phyloP scores from a whole-genome alignment of 2,329 filamentous ascomycete genomes.

The Pseudogymnoascus sp. region DNA sequence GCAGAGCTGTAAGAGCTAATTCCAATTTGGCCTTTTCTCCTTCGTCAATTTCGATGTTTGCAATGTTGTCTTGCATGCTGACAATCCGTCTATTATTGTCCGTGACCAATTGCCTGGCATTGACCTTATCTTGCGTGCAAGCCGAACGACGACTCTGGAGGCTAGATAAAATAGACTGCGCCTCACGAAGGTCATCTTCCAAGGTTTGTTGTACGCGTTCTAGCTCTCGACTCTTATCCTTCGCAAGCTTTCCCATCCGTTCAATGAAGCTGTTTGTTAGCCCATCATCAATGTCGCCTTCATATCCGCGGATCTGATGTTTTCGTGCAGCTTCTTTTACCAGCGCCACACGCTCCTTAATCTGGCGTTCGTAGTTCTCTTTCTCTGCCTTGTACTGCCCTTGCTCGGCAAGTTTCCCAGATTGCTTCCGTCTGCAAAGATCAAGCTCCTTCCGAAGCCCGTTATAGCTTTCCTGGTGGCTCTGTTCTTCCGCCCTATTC shows the following conservation, averaged over 20 bases:
- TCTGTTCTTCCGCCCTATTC: conserved; percentile 54
- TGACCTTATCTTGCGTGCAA: conserved; percentile 64
- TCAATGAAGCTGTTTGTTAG: conserved; percentile 71
- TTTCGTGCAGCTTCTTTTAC: conserved; percentile 68
- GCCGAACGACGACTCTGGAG: conserved; percentile 67
- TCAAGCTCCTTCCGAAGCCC: conserved; percentile 49
- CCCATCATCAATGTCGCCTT: conserved; percentile 65
- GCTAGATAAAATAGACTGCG: conserved; percentile 62
- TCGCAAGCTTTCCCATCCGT: conserved; percentile 63
- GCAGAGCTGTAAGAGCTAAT: conserved; percentile 61
- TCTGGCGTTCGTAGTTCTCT: conserved; percentile 74
- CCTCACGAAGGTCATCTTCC: conserved; percentile 62
- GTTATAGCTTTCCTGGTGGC: conserved; percentile 55
- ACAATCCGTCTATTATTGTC: conserved; percentile 64
- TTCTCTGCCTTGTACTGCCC: conserved; percentile 81
- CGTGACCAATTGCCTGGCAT: conserved; percentile 62
- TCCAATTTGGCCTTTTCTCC: conserved; percentile 72
- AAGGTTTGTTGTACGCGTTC: conserved; percentile 68
- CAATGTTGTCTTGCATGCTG: conserved; percentile 58
- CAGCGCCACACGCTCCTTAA: conserved; percentile 61
- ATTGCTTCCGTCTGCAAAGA: conserved; percentile 38
- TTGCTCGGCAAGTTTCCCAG: conserved; percentile 51
- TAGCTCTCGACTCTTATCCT: conserved; percentile 71
- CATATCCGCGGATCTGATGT: conserved; percentile 78
- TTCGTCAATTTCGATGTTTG: conserved; percentile 75